A percentile compares a stretch with the other conserved stretches of the same genome.
phyloP scores from a whole-genome alignment of 345 rosid species.

The Salix caprea region DNA sequence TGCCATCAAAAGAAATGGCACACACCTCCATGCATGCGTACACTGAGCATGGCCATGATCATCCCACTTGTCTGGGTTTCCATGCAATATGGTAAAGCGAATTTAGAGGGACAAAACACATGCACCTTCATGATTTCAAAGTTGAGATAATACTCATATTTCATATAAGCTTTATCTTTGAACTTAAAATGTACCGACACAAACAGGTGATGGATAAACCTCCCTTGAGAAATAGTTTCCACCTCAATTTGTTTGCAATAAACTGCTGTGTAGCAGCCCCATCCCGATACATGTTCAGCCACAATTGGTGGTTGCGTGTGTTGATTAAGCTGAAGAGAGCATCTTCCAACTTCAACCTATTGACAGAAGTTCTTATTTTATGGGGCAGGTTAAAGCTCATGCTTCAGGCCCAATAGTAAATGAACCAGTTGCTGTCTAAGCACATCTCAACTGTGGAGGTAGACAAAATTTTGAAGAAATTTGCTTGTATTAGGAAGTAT shows the following conservation, averaged over 20 bases:
- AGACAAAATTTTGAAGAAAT: constrained; percentile 36
- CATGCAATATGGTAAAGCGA: background rate
- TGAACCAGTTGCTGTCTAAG: constrained; percentile 61
- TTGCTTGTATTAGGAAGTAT: constrained; percentile 37
- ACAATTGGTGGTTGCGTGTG: constrained; percentile 9
- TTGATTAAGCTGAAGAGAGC: constrained; percentile 21
- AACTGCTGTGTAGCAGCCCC: background rate
- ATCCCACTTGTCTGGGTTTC: background rate
- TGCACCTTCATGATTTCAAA: background rate
- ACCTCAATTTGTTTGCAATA: background rate
- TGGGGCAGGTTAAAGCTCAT: constrained; percentile 47
- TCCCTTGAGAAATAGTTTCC: background rate
- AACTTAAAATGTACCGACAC: background rate
- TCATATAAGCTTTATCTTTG: background rate
- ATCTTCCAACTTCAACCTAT: constrained; percentile 20
- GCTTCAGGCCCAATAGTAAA: constrained; percentile 46
- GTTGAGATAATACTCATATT: background rate
- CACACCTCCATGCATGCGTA: background rate
- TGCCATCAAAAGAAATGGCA: background rate
- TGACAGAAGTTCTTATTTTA: constrained; percentile 21
- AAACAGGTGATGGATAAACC: background rate
- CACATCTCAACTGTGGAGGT: constrained; percentile 13
- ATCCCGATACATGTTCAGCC: constrained; percentile 8
- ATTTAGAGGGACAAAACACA: background rate
- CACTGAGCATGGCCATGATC: background rate